Percentiles rank a stretch among this genome's conserved stretches.
Evolutionary conservation across 164 flowering plant genomes (phyloP).

Genomic region (Euptelea pleiosperma): DNA sequence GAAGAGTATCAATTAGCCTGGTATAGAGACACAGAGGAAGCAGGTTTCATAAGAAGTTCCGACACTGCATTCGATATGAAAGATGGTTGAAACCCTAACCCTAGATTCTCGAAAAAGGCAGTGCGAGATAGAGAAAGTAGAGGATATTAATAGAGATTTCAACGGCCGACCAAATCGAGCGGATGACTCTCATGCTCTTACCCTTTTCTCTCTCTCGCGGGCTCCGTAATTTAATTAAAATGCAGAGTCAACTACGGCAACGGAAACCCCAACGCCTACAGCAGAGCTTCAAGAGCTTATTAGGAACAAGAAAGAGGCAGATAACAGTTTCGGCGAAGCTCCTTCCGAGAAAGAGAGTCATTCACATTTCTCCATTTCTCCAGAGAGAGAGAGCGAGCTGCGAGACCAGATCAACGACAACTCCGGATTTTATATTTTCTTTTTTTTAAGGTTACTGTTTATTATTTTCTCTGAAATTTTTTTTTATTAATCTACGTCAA

Average conservation of each 20-base stretch:
- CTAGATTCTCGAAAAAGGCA: not conserved
- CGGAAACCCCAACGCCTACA: not conserved
- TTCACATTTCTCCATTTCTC: too few species aligned
- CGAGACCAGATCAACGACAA: too few species aligned
- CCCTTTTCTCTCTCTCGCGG: not conserved
- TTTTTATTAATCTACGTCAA: too few species aligned
- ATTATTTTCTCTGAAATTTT: too few species aligned
- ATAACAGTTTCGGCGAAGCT: too few species aligned
- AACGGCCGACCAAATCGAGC: constrained; percentile 6
- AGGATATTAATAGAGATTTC: not conserved
- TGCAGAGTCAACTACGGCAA: constrained; percentile 17
- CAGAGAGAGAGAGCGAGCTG: too few species aligned
- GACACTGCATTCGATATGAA: constrained; percentile 13
- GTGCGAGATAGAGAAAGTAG: not conserved
- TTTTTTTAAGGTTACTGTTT: too few species aligned
- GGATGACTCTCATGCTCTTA: constrained; percentile 16
- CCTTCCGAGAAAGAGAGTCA: constrained; percentile 15
- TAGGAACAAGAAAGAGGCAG: too few species aligned
- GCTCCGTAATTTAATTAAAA: not conserved
- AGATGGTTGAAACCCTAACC: not conserved
- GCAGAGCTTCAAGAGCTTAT: too few species aligned
- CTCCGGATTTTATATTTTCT: too few species aligned
- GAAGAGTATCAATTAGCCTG: not conserved
- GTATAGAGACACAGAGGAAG: not conserved
- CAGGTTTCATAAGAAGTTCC: constrained; percentile 3